Conservation (phyloP, 106 monocot genomes). For the Dioscorea dumetorum region DNA sequence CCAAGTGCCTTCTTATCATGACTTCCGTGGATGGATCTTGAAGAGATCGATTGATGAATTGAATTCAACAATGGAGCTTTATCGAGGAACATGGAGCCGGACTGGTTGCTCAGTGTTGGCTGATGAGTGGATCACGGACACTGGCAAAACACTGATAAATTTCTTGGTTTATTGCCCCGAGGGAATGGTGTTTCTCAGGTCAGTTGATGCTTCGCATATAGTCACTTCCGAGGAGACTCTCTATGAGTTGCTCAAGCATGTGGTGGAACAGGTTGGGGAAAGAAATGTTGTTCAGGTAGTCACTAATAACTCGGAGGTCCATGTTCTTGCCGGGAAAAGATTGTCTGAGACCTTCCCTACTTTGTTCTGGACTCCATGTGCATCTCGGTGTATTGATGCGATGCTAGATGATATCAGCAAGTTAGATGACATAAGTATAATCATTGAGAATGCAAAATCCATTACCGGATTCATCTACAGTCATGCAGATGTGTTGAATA, state of each 20-base stretch:
- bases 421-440: slow-evolving; percentile 30
- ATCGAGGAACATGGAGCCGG: slow-evolving; percentile 51
- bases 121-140: slow-evolving; percentile 65
- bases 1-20: slow-evolving; percentile 53
- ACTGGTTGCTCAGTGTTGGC: slow-evolving; percentile 88
- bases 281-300: slow-evolving; percentile 80
- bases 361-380: slow-evolving; percentile 84
- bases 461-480: slow-evolving; percentile 74
- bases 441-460: slow-evolving; percentile 65
- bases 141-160: slow-evolving; percentile 62
- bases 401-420: slow-evolving; percentile 80
- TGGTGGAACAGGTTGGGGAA: slow-evolving; percentile 79
- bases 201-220: slow-evolving; percentile 67
- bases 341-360: slow-evolving; percentile 65
- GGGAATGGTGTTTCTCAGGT: slow-evolving; percentile 75
- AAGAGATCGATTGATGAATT: slow-evolving; percentile 62
- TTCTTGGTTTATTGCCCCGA: slow-evolving; percentile 81
- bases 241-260: slow-evolving; percentile 65
- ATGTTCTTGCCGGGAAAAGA: slow-evolving; percentile 65
- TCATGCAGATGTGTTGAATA: slow-evolving; percentile 47
- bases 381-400: slow-evolving; percentile 61
- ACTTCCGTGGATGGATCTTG: slow-evolving; percentile 55
- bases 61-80: slow-evolving; percentile 32
- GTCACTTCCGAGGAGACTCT: slow-evolving; percentile 62
- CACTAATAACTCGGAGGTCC: slow-evolving; percentile 50